Evolutionary conservation across 805 yeast species (phyloP).

Genomic region (Brettanomyces anomalus): DNA sequence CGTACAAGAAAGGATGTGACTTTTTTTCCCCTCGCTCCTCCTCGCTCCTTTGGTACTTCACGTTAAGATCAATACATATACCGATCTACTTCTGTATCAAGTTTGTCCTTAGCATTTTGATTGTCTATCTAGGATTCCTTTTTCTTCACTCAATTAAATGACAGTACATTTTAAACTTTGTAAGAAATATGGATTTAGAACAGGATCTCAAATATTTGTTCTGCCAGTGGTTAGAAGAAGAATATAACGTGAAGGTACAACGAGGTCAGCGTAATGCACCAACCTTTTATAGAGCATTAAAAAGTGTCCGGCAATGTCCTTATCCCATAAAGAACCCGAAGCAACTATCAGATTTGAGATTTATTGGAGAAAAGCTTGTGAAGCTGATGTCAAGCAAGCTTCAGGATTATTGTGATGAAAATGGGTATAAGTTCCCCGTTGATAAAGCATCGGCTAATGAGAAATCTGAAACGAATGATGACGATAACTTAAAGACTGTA

Average conservation of each 20-base stretch:
- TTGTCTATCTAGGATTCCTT: background rate
- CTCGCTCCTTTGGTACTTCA: no score
- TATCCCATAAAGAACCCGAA: slow-evolving; percentile 43
- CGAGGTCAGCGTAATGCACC: slow-evolving; percentile 44
- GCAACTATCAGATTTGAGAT: slow-evolving; percentile 51
- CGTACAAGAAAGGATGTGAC: no score
- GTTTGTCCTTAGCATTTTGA: background rate
- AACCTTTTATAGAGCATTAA: slow-evolving; percentile 49
- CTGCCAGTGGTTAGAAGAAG: slow-evolving; percentile 50
- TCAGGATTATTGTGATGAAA: slow-evolving; percentile 44
- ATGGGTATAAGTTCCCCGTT: slow-evolving; percentile 38
- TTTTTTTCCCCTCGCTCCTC: no score
- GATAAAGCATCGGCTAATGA: background rate
- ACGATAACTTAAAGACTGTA: background rate
- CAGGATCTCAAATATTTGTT: slow-evolving; percentile 43
- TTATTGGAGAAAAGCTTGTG: slow-evolving; percentile 66
- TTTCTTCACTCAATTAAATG: background rate
- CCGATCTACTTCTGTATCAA: no score
- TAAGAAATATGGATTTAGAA: slow-evolving; percentile 30
- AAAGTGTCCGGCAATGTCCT: slow-evolving; percentile 36
- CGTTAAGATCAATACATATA: no score
- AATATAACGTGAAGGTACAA: slow-evolving; percentile 33
- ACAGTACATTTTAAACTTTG: background rate
- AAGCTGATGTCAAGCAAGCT: slow-evolving; percentile 38
- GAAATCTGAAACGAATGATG: slow-evolving; percentile 3